phyloP scores from a whole-genome alignment of 805 yeast genomes.

The Monosporozyma unispora region DNA sequence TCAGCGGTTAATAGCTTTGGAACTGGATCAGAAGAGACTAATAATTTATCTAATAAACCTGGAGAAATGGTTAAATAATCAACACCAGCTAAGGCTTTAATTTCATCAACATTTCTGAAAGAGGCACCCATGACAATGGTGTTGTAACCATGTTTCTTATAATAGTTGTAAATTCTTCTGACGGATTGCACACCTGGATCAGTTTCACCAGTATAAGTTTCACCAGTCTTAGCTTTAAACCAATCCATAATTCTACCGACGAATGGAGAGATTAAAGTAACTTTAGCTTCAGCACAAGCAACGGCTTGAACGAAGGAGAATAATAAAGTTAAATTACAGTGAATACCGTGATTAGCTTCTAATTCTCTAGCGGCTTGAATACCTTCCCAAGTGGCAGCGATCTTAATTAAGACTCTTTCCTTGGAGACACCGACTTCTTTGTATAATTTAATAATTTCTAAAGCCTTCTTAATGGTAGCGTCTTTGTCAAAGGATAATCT shows the following conservation, averaged over 20 bases:
- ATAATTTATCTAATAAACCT: constrained; percentile 75
- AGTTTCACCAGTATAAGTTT: constrained; percentile 59
- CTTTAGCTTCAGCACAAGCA: constrained; percentile 95
- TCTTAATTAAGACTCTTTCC: constrained; percentile 86
- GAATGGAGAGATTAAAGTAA: constrained; percentile 93
- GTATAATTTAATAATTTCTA: constrained; percentile 78
- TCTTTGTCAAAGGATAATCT: constrained; percentile 91
- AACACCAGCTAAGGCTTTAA: constrained; percentile 90
- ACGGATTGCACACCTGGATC: constrained; percentile 96
- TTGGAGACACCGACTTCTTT: constrained; percentile 72
- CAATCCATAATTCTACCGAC: constrained; percentile 98
- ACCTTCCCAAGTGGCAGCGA: constrained; percentile 98
- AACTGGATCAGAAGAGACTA: constrained; percentile 63
- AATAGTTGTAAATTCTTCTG: constrained; percentile 82
- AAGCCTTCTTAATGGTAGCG: constrained; percentile 86
- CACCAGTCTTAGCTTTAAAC: constrained; percentile 89
- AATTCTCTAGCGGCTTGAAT: constrained; percentile 95
- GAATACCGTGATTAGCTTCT: constrained; percentile 81
- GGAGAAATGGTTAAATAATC: constrained; percentile 95
- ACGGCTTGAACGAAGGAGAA: constrained; percentile 96
- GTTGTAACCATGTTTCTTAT: constrained; percentile 90
- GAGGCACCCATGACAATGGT: constrained; percentile 99
- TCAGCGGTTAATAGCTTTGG: constrained; percentile 72
- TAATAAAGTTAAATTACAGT: constrained; percentile 87
- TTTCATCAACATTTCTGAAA: constrained; percentile 92